These are phyloP conservation scores for Lanmaoa rubissima DNA, from an alignment of 768 basidiomycete genomes.

Conservation along the genomic window DNA sequence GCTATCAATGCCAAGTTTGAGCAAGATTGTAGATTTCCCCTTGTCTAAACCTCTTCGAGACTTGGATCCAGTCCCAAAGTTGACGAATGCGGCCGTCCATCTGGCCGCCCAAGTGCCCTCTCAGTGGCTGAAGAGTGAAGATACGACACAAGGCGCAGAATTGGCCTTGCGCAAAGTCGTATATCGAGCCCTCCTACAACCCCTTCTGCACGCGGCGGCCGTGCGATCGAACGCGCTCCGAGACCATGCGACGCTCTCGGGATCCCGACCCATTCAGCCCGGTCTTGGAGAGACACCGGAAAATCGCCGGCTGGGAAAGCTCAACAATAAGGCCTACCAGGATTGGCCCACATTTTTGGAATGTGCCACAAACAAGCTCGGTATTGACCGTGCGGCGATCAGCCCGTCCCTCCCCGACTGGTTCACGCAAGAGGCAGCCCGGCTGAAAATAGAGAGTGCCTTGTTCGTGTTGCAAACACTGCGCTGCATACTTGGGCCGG, in stretches of 20 bases:
- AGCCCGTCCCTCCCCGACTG: constrained; percentile 18
- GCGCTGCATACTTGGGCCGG: constrained; percentile 66
- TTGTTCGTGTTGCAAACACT: constrained; percentile 63
- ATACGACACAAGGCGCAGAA: constrained; percentile 35
- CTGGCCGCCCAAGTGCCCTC: constrained; percentile 71
- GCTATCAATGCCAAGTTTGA: constrained; percentile 2
- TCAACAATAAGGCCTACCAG: constrained; percentile 49
- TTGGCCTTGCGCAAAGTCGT: constrained; percentile 65
- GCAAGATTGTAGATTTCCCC: constrained; percentile 48
- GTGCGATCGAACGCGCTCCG: background rate
- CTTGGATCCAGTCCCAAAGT: constrained; percentile 15
- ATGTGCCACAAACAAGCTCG: constrained; percentile 29
- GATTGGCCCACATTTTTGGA: constrained; percentile 50
- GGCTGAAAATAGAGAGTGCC: constrained; percentile 36
- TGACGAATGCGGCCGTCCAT: constrained; percentile 49
- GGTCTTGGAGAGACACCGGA: constrained; percentile 39
- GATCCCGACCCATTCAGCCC: constrained; percentile 7
- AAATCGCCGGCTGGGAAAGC: constrained; percentile 51
- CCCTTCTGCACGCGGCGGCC: constrained; percentile 18
- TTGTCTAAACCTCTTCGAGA: constrained; percentile 36
- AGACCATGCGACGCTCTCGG: background rate
- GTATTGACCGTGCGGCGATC: constrained; percentile 17
- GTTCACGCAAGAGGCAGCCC: constrained; percentile 20
- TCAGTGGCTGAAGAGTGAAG: constrained; percentile 50
- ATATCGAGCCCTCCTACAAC: constrained; percentile 64